Evolutionary conservation across 169 alveolate genomes (phyloP), one percentile per base, ranked within the genome.

Genomic region (Eimeria zaria): DNA sequence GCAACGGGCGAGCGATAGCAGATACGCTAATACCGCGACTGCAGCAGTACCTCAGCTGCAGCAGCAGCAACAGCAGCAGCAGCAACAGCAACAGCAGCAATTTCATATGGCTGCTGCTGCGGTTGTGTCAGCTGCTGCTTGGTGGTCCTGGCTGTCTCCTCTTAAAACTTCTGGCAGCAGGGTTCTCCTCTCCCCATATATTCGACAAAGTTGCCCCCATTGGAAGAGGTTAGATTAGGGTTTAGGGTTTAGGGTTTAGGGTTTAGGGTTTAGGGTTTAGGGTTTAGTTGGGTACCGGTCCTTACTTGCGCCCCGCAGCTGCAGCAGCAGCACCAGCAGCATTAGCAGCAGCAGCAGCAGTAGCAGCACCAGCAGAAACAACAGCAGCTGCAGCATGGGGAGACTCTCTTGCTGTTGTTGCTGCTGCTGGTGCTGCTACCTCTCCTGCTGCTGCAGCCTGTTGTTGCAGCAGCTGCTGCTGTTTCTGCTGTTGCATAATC

Each of bases 121-220:
- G 71, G 36, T 20, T 46, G 62, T 46, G 51, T 2, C 87, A 9
- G 67, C 88, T 60, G 16, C 87, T 48, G 27, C 84, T 89, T 33
- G 84, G 84, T 14, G 55, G 39, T 30, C 60, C 81, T 6, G 85
- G 95, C 85, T 90, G 90, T 67, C 95, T 94, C 80, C 58, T 83
- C 22, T 88, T 90, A 55, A 78, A 78, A 78, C 97, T 83, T 33
- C 71, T 84, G 48, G 95, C 55, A 39, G 95, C 84, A 46, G 98
- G 94, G 97, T 96, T 83, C 96, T 98, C 24, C 96, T 98, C 67
- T 91, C 97, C 51, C 96, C 97, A 20, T 95, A 96, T 67, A 98
- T 98, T 6, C 27, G 11, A n/a, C 9, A 60, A 58, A 51, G 78
- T 24, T 39, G 20, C 46, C 22, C 39, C 39, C 39, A n/a, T 85